Percentiles rank a stretch among this genome's conserved stretches.
Evolutionary conservation across 768 basidiomycete genomes (phyloP).

Genomic region (Glaciozyma antarctica): DNA sequence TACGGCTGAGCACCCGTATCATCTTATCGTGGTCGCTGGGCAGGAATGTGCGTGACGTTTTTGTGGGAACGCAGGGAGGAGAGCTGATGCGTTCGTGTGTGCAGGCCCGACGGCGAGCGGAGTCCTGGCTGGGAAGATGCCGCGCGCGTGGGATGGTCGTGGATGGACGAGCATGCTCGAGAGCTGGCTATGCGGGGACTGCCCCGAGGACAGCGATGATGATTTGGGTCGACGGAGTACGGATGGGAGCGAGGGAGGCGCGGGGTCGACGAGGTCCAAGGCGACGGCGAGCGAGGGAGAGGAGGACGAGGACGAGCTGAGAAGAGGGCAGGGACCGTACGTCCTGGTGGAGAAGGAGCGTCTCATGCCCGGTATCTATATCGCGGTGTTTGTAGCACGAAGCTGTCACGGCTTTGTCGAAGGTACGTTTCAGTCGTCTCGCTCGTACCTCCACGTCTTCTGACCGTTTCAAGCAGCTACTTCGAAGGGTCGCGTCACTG

Average conservation of each 20-base stretch:
- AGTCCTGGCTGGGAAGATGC: constrained; percentile 17
- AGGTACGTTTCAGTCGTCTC: constrained; percentile 29
- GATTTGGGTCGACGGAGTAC: not conserved
- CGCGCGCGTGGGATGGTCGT: constrained; percentile 11
- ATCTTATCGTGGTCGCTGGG: constrained; percentile 32
- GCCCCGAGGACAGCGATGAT: constrained; percentile 6
- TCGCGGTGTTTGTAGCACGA: constrained; percentile 40
- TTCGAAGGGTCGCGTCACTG: constrained; percentile 72
- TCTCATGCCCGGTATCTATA: constrained; percentile 62
- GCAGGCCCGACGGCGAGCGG: constrained; percentile 20
- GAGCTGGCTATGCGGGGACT: constrained; percentile 33
- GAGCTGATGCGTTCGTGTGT: not conserved
- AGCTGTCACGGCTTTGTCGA: constrained; percentile 40
- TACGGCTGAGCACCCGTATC: constrained; percentile 27
- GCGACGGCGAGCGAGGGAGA: not conserved
- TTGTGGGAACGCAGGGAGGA: not conserved
- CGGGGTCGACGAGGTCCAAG: not conserved
- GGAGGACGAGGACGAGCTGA: not conserved
- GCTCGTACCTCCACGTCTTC: not conserved
- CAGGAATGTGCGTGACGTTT: constrained; percentile 27
- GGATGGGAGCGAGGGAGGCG: constrained; percentile 1
- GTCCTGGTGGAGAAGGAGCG: constrained; percentile 77
- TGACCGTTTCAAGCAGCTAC: constrained; percentile 45
- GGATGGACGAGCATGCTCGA: constrained; percentile 34
- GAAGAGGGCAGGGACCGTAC: constrained; percentile 54